Evolutionary conservation across 495 filamentous ascomycete species (phyloP).

Genomic region (Penicillium coffeae): DNA sequence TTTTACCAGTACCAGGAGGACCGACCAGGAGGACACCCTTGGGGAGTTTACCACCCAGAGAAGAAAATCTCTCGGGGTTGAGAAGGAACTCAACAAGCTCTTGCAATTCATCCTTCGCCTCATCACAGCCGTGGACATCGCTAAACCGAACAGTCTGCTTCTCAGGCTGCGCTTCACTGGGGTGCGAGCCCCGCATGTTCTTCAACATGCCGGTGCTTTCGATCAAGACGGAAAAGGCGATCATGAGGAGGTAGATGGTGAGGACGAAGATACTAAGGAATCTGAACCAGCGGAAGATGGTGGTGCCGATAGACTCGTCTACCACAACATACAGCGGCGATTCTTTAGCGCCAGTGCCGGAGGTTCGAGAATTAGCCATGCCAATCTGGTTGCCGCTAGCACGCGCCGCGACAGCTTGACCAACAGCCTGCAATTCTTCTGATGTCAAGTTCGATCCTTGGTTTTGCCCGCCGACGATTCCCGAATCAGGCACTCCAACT

Average conservation of each 20-base stretch:
- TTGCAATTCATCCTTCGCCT: slow-evolving; percentile 96
- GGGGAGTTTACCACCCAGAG: slow-evolving; percentile 89
- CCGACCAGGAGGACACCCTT: slow-evolving; percentile 96
- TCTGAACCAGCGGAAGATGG: slow-evolving; percentile 85
- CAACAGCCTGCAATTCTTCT: slow-evolving; percentile 76
- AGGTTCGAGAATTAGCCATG: slow-evolving; percentile 33
- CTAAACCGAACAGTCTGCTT: slow-evolving; percentile 86
- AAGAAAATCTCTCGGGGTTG: slow-evolving; percentile 86
- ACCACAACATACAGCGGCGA: slow-evolving; percentile 90
- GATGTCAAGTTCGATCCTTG: slow-evolving; percentile 39
- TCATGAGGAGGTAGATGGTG: slow-evolving; percentile 66
- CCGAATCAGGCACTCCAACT: slow-evolving; percentile 52
- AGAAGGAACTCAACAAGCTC: slow-evolving; percentile 95
- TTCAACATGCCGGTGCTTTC: slow-evolving; percentile 74
- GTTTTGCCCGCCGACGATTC: slow-evolving; percentile 25
- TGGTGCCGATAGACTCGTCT: slow-evolving; percentile 77
- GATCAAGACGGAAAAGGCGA: slow-evolving; percentile 71
- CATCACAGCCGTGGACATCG: slow-evolving; percentile 96
- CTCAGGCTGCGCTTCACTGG: slow-evolving; percentile 82
- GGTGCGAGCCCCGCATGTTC: slow-evolving; percentile 65
- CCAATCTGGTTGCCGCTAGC: slow-evolving; percentile 60
- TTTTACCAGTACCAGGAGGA: slow-evolving; percentile 96
- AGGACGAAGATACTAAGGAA: slow-evolving; percentile 76
- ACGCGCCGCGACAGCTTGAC: slow-evolving; percentile 79
- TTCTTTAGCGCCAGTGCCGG: slow-evolving; percentile 66